Evolutionary conservation across 208 protist species (phyloP).

Genomic region (Trypanosoma scelopori): DNA sequence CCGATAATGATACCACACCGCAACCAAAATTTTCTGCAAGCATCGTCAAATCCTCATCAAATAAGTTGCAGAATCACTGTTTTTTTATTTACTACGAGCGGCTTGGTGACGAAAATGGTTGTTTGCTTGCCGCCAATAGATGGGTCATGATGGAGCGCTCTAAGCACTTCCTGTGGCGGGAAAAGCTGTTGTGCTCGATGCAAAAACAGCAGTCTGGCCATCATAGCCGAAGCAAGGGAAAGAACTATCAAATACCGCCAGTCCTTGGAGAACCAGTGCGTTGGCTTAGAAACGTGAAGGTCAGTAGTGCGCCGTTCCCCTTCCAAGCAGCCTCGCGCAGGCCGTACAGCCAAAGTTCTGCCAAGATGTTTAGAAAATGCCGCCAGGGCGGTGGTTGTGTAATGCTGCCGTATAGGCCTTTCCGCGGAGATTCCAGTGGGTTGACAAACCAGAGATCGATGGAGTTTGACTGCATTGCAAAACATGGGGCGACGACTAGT

Average conservation of each 20-base stretch:
- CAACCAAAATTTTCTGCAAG: neutral
- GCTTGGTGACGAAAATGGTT: slow-evolving; percentile 54
- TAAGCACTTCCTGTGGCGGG: slow-evolving; percentile 43
- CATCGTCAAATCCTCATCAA: neutral
- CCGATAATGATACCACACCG: neutral
- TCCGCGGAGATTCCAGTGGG: neutral
- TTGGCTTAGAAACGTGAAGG: slow-evolving; percentile 36
- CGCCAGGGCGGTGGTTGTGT: slow-evolving; percentile 38
- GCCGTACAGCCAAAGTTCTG: slow-evolving; percentile 39
- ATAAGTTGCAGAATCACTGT: neutral
- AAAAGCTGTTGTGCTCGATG: slow-evolving; percentile 15
- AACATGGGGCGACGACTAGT: too few species aligned
- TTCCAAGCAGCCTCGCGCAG: slow-evolving; percentile 18
- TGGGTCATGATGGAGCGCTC: slow-evolving; percentile 52
- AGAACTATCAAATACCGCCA: slow-evolving; percentile 2
- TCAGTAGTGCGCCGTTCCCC: neutral
- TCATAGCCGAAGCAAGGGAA: neutral
- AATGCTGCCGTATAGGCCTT: slow-evolving; percentile 33
- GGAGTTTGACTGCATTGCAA: neutral
- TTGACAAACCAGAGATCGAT: neutral
- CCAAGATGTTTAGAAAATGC: slow-evolving; percentile 48
- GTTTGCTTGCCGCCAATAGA: slow-evolving; percentile 38
- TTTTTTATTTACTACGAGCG: slow-evolving; percentile 69
- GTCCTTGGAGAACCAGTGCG: slow-evolving; percentile 57
- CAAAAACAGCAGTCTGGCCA: slow-evolving; percentile 16